Evolutionary conservation across 768 basidiomycete species (phyloP).

Genomic region (Lactifluus pinguis): DNA sequence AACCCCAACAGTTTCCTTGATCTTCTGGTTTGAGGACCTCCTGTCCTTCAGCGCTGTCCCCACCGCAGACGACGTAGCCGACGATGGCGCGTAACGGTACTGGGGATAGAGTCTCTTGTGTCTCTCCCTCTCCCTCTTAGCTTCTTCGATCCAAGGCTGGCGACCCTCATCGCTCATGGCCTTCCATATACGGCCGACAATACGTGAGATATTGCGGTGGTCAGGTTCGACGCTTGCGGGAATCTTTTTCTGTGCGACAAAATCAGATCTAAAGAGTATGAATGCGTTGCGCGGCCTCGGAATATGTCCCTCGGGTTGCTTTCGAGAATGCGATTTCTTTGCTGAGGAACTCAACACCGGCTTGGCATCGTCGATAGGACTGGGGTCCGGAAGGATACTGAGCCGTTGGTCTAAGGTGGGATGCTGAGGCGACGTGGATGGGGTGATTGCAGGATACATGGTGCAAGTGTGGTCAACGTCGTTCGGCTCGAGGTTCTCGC

Average conservation of each 20-base stretch:
- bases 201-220: conserved; percentile 59
- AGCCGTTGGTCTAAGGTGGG: background rate
- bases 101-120: conserved; percentile 35
- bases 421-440: background rate
- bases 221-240: conserved; percentile 48
- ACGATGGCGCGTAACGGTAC: conserved; percentile 16
- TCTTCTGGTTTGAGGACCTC: background rate
- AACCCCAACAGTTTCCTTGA: conserved; percentile 8
- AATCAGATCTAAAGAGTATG: conserved; percentile 70
- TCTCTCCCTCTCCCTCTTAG: conserved; percentile 37
- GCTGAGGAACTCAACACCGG: background rate
- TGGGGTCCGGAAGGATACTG: background rate
- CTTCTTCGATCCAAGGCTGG: conserved; percentile 43
- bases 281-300: conserved; percentile 72
- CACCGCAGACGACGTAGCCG: background rate
- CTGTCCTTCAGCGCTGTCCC: background rate
- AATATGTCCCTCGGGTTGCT: conserved; percentile 46
- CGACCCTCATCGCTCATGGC: conserved; percentile 39
- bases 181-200: conserved; percentile 60
- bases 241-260: conserved; percentile 52
- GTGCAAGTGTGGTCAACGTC: background rate
- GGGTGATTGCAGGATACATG: background rate
- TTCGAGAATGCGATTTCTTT: conserved; percentile 42
- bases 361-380: background rate
- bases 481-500: background rate